These are phyloP conservation scores for Metschnikowia lunata DNA, from an alignment of 805 yeast genomes.

Conservation along the genomic window DNA sequence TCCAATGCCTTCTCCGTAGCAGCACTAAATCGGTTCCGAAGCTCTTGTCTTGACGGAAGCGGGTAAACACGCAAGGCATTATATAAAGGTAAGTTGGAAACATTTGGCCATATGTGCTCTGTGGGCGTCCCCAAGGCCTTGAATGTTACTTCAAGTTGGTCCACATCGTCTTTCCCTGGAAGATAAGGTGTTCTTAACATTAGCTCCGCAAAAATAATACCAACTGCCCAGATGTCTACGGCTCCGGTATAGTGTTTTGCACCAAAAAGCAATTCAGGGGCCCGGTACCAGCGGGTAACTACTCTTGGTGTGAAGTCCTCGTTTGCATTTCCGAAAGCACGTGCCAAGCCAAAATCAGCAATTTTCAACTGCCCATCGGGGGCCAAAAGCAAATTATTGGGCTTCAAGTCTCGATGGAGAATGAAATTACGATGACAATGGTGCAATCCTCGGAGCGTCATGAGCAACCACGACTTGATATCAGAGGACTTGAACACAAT, in stretches of 20 bases:
- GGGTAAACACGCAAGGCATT: slow-evolving; percentile 74
- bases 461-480: slow-evolving; percentile 87
- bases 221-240: slow-evolving; percentile 44
- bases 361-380: slow-evolving; percentile 85
- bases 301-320: slow-evolving; percentile 86
- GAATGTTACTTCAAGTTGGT: slow-evolving; percentile 90
- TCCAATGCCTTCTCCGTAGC: slow-evolving; percentile 84
- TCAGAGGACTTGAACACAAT: slow-evolving; percentile 80
- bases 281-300: slow-evolving; percentile 96
- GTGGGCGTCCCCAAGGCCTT: slow-evolving; percentile 96
- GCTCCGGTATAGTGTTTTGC: slow-evolving; percentile 43
- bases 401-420: slow-evolving; percentile 89
- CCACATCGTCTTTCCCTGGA: slow-evolving; percentile 87
- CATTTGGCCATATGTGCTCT: slow-evolving; percentile 87
- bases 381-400: slow-evolving; percentile 81
- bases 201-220: slow-evolving; percentile 83
- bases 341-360: slow-evolving; percentile 96
- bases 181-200: slow-evolving; percentile 93
- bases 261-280: slow-evolving; percentile 54
- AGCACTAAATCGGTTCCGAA: slow-evolving; percentile 80
- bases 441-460: slow-evolving; percentile 92
- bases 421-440: slow-evolving; percentile 92
- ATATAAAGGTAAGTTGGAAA: slow-evolving; percentile 72
- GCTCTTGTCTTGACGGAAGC: slow-evolving; percentile 73
- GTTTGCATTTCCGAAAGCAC: slow-evolving; percentile 70